Evolutionary conservation across 371 early-diverging fungal genomes (phyloP).

Genomic region (Syncephalastrum sp.): DNA sequence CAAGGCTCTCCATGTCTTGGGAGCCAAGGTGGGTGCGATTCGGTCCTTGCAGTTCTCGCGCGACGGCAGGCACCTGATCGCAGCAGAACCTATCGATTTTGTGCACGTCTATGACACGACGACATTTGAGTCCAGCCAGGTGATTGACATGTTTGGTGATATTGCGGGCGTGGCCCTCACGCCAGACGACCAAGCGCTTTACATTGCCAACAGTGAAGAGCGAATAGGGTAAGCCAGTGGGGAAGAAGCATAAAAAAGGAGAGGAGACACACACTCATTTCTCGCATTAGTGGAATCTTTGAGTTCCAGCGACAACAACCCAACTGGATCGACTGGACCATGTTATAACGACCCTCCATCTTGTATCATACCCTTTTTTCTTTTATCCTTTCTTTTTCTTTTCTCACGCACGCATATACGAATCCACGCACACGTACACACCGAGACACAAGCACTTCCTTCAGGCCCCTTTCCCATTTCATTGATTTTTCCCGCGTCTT

Average conservation of each 20-base stretch:
- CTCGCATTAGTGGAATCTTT: slow-evolving; percentile 14
- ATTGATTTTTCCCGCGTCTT: no score
- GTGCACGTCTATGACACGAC: slow-evolving; percentile 72
- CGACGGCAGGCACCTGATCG: slow-evolving; percentile 68
- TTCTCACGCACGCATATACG: no score
- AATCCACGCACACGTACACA: no score
- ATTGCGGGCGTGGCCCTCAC: slow-evolving; percentile 66
- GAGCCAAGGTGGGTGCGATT: slow-evolving; percentile 72
- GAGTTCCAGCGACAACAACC: slow-evolving; percentile 25
- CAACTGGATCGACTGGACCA: slow-evolving; percentile 2
- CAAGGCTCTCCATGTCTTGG: slow-evolving; percentile 59
- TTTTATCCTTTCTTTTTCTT: not conserved
- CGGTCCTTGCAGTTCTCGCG: slow-evolving; percentile 72
- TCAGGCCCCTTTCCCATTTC: no score
- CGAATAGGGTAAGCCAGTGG: slow-evolving; percentile 15
- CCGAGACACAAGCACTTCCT: no score
- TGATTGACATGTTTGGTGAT: slow-evolving; percentile 85
- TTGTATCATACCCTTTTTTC: slow-evolving; percentile 8
- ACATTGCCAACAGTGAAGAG: slow-evolving; percentile 56
- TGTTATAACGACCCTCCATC: not conserved
- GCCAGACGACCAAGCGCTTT: slow-evolving; percentile 59
- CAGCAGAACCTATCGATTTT: slow-evolving; percentile 77
- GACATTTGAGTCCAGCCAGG: slow-evolving; percentile 54
- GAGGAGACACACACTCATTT: not conserved
- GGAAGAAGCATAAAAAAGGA: not conserved